Base-by-base conservation (phyloP, 1,284 basidiomycete genomes). In the Pseudozyma thailandica region DNA sequence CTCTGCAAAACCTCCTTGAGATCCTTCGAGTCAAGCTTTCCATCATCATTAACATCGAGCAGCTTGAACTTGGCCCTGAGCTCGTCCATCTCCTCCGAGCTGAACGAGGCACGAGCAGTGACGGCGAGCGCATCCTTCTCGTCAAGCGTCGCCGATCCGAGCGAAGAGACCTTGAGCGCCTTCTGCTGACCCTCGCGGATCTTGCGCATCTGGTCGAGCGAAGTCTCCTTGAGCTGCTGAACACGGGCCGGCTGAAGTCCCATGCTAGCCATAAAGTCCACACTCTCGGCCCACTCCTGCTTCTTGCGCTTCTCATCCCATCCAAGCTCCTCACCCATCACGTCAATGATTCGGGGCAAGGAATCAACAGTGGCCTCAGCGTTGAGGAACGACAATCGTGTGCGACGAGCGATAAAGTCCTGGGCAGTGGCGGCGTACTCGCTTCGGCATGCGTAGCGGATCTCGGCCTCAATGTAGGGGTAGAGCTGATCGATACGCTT, bases 381-480 rank as follows among this genome's bases (percentile, higher is more conserved):
- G 84, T 97, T 94, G 73, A 98, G 88, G 88, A 98, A 98, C 12
- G 92, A 90, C 43, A 98, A 87, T 39, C 94, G 90, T 20, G 91
- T 91, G 53, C 94, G 90, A 6, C 95, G 91, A 2, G 92, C 92
- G 77, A 98, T 89, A 79, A 98, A 92, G 85, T 98, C 95, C 68
- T 91, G 87, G 7, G 93, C 92, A 18, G 90, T 94, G 57, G 90
- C 87, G 0, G 94, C 94, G 83, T 95, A 98, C 85, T 98, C 95
- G 84, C 92, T 87, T 44, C 90, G 89, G 38, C 91, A 88, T 2
- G 93, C 94, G 84, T 97, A 97, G 58, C 90, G 90, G 10, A 94
- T 90, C 85, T 98, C 95, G 4, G 92, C 93, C 84, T 97, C 93
- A 80, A 97, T 91, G 87, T 90, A 95, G 25, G 93, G 91, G 83